A percentile compares a stretch with the other conserved stretches of the same genome.
These are phyloP conservation scores for Oryza meyeriana DNA, from an alignment of 176 grass and related monocot species.

Conservation along the genomic window DNA sequence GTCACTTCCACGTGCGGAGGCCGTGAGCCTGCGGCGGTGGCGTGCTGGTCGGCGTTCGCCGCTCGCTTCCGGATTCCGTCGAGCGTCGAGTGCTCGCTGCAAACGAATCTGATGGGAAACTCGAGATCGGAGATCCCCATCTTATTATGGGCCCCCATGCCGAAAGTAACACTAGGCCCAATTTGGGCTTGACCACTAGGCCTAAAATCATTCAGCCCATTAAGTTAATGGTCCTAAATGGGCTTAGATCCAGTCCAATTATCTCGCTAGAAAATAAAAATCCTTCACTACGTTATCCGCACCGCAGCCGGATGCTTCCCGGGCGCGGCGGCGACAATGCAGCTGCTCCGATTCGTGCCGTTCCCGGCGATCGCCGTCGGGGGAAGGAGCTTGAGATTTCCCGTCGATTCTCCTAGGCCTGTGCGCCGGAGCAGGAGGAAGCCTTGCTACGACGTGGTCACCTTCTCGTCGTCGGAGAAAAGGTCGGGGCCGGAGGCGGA, in stretches of 20 bases:
- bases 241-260: neutral
- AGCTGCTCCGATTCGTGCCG: slow-evolving; percentile 8
- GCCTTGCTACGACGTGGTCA: neutral
- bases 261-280: neutral
- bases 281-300: slow-evolving; percentile 25
- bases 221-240: neutral
- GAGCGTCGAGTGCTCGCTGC: slow-evolving; percentile 26
- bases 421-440: neutral
- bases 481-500: neutral
- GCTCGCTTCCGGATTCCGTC: slow-evolving; percentile 26
- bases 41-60: slow-evolving; percentile 10
- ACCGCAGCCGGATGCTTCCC: neutral
- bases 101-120: slow-evolving; percentile 22
- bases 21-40: neutral
- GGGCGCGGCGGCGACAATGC: slow-evolving; percentile 8
- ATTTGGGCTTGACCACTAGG: neutral
- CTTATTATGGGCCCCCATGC: neutral
- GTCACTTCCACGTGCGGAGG: neutral
- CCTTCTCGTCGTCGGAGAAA: slow-evolving; percentile 28
- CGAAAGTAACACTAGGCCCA: neutral
- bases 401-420: neutral
- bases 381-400: slow-evolving; percentile 19
- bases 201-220: neutral
- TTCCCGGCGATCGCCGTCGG: slow-evolving; percentile 31
- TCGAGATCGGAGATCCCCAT: neutral